phyloP scores from a whole-genome alignment of 2,329 filamentous ascomycete genomes.

The Pestalotiopsis sp. region DNA sequence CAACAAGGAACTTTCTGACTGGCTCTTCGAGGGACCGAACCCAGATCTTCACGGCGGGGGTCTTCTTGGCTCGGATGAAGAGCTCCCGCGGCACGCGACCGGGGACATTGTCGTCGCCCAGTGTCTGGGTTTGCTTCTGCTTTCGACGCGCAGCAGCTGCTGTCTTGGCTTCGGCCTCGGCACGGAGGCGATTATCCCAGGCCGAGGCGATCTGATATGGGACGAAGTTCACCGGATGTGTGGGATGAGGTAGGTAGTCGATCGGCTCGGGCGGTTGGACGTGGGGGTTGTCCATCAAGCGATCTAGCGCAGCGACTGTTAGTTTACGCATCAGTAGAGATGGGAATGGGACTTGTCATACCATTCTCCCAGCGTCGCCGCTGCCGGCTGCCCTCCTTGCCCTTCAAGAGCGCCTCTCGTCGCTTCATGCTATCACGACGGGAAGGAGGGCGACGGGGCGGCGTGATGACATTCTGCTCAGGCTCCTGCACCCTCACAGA shows the following conservation, averaged over 20 bases:
- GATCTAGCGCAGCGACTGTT: slow-evolving; percentile 57
- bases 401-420: slow-evolving; percentile 79
- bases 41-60: slow-evolving; percentile 75
- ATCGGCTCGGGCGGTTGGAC: slow-evolving; percentile 77
- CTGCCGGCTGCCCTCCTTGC: slow-evolving; percentile 86
- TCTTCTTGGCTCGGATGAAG: slow-evolving; percentile 77
- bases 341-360: slow-evolving; percentile 40
- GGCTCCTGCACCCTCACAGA: slow-evolving; percentile 29
- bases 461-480: slow-evolving; percentile 26
- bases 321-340: background rate
- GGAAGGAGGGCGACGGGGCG: slow-evolving; percentile 46
- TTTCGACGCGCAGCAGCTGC: slow-evolving; percentile 40
- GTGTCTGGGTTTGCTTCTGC: slow-evolving; percentile 43
- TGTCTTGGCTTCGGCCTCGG: slow-evolving; percentile 46
- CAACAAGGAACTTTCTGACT: slow-evolving; percentile 73
- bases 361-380: slow-evolving; percentile 94
- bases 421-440: slow-evolving; percentile 57
- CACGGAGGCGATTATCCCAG: slow-evolving; percentile 46
- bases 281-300: slow-evolving; percentile 82
- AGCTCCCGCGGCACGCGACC: slow-evolving; percentile 77
- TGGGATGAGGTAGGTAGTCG: slow-evolving; percentile 84
- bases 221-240: slow-evolving; percentile 74
- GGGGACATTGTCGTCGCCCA: slow-evolving; percentile 44
- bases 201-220: slow-evolving; percentile 80
- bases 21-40: slow-evolving; percentile 85